These are phyloP conservation scores for Chenopodium quinoa DNA, from an alignment of 148 eudicot species.

Conservation along the genomic window DNA sequence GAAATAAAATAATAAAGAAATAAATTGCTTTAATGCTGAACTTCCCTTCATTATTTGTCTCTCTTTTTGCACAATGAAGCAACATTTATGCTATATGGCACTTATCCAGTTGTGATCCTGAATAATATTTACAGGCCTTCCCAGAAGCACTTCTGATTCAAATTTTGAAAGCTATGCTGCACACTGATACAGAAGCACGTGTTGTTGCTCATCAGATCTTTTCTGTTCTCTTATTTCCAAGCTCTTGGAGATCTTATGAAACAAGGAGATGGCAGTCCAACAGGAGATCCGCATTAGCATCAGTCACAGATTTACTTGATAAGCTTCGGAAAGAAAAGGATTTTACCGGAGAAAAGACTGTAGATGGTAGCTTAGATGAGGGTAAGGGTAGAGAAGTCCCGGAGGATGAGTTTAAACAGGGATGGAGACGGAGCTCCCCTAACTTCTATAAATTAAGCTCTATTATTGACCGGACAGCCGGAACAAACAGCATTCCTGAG, in stretches of 20 bases:
- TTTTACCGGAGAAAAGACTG: conserved; percentile 38
- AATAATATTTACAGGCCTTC: conserved; percentile 54
- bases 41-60: neutral
- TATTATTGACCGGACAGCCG: conserved; percentile 59
- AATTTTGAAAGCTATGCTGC: conserved; percentile 82
- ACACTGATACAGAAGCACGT: conserved; percentile 82
- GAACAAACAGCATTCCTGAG: conserved; percentile 49
- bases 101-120: neutral
- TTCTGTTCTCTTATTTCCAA: conserved; percentile 62
- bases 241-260: conserved; percentile 42
- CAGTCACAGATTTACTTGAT: conserved; percentile 76
- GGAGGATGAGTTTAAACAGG: conserved; percentile 62
- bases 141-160: conserved; percentile 86
- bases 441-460: conserved; percentile 62
- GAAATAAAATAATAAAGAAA: no score
- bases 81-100: neutral
- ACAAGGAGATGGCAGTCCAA: conserved; percentile 57
- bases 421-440: conserved; percentile 58
- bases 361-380: conserved; percentile 42
- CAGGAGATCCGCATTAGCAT: conserved; percentile 59
- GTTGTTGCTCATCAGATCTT: conserved; percentile 78
- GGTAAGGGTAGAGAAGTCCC: conserved; percentile 38
- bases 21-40: neutral
- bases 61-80: no score
- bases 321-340: conserved; percentile 71